Conservation (phyloP, 768 basidiomycete species). For the Termitomyces sp. region DNA sequence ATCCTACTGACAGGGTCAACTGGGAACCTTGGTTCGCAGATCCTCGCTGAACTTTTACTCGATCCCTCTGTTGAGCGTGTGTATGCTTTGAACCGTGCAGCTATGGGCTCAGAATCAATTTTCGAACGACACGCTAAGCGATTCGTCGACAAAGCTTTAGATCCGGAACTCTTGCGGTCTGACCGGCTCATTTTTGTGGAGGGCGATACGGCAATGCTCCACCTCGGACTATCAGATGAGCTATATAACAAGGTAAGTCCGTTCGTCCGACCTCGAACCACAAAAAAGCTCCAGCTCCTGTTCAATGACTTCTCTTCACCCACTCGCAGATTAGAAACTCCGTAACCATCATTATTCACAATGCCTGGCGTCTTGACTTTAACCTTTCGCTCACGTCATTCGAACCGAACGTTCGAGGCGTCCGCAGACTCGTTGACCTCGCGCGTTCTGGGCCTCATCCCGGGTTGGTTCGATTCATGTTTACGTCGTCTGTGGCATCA, state of each 20-base stretch:
- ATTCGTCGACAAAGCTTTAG: slow-evolving; percentile 22
- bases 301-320: neutral
- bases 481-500: slow-evolving; percentile 34
- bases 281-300: too few species aligned
- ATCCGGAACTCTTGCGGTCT: slow-evolving; percentile 18
- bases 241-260: slow-evolving; percentile 17
- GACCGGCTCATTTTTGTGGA: slow-evolving; percentile 29
- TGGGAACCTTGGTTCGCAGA: slow-evolving; percentile 16
- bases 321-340: slow-evolving; percentile 24
- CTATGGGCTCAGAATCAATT: slow-evolving; percentile 3
- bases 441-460: slow-evolving; percentile 21
- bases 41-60: slow-evolving; percentile 10
- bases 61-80: slow-evolving; percentile 10
- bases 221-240: slow-evolving; percentile 22
- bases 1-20: slow-evolving; percentile 17
- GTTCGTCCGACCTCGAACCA: neutral
- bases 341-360: slow-evolving; percentile 32
- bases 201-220: slow-evolving; percentile 21
- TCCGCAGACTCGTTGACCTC: slow-evolving; percentile 40
- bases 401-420: slow-evolving; percentile 41
- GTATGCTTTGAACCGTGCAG: slow-evolving; percentile 15
- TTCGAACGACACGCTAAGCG: slow-evolving; percentile 13
- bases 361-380: slow-evolving; percentile 40
- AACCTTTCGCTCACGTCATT: slow-evolving; percentile 45
- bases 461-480: slow-evolving; percentile 26